Evolutionary conservation across 2,329 filamentous ascomycete genomes (phyloP), one percentile per base, ranked within the genome.

Genomic region (Penicillium occitanis): DNA sequence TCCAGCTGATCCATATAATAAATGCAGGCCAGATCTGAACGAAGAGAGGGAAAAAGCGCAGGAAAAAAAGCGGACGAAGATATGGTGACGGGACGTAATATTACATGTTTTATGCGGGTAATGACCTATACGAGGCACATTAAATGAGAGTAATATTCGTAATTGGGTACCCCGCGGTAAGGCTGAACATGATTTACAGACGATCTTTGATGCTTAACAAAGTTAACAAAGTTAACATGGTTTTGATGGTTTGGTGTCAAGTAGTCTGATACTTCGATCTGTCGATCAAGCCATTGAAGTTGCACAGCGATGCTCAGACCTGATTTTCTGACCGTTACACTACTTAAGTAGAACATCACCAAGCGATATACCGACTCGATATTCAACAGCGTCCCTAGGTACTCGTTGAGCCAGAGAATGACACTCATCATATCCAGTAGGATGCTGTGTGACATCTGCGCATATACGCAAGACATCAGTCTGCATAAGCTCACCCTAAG

Each of bases 141-240:
- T 7, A 19, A 30, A 2, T 5, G 37, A 17, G 1, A 4, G 37
- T 30, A 44, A 28, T 6, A 11, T 44, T 33, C 57, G 57, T 60
- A 60, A 60, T 33, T 33, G 30, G 37, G 11, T 60, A 50, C 63
- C 63, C 63, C 63, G 22, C 63, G 44, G 53, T 60, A 60, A 60
- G 63, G 51, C 51, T 50, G 63, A 44, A 14, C 25, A 37, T 53
- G 19, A 35, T 33, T 42, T 51, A 44, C 51, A 55, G 35, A 33
- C 48, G 35, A 63, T 44, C 48, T 25, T 25, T 44, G 42, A 14
- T 6, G 5, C 42, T 46, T 19, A 10, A 44, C 42, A n/a, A 30
- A 6, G 14, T 7, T 14, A 14, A 14, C 35, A 25, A 25, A 25
- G 3, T 25, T 3, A 25, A 25, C 25, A 25, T 25, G 25, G 25